Percentiles rank a stretch among this genome's conserved stretches.
Conservation (phyloP, 352 stramenopile species). For the Globisporangium rhizosaccharum region DNA sequence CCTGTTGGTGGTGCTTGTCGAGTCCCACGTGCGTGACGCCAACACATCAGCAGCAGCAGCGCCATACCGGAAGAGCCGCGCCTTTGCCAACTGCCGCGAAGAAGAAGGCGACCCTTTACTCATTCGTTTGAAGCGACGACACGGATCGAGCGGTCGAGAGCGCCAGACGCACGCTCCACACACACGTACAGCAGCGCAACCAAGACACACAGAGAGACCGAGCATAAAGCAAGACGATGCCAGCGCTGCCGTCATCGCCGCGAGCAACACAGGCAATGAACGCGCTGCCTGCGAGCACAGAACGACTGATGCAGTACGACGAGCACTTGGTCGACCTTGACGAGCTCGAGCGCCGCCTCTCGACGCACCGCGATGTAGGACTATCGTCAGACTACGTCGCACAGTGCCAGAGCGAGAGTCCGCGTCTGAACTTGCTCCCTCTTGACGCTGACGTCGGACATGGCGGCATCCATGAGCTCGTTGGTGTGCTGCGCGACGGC, state of each 20-base stretch:
- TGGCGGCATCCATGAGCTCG: slow-evolving; percentile 48
- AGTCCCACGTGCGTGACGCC: too few species aligned
- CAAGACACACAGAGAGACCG: neutral
- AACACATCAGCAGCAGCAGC: neutral
- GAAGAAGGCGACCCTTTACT: too few species aligned
- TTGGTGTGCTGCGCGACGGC: slow-evolving; percentile 43
- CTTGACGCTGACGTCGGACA: slow-evolving; percentile 40
- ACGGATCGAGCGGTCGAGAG: too few species aligned
- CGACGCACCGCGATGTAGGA: slow-evolving; percentile 24
- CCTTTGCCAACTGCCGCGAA: too few species aligned
- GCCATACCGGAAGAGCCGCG: neutral
- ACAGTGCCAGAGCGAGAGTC: slow-evolving; percentile 22
- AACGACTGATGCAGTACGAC: slow-evolving; percentile 25
- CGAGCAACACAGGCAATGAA: neutral
- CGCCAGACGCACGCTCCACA: too few species aligned
- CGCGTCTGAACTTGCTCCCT: slow-evolving; percentile 36
- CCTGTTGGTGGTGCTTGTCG: too few species aligned
- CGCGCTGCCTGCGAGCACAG: neutral
- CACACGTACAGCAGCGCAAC: too few species aligned
- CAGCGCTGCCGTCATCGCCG: neutral
- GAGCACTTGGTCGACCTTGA: slow-evolving; percentile 42
- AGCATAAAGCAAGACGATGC: neutral
- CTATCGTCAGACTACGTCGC: slow-evolving; percentile 23
- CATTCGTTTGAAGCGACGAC: too few species aligned
- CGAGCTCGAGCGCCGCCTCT: slow-evolving; percentile 37